These are phyloP conservation scores for Tolypocladium tropicale DNA, from an alignment of 2,329 filamentous ascomycete species.

Conservation along the genomic window DNA sequence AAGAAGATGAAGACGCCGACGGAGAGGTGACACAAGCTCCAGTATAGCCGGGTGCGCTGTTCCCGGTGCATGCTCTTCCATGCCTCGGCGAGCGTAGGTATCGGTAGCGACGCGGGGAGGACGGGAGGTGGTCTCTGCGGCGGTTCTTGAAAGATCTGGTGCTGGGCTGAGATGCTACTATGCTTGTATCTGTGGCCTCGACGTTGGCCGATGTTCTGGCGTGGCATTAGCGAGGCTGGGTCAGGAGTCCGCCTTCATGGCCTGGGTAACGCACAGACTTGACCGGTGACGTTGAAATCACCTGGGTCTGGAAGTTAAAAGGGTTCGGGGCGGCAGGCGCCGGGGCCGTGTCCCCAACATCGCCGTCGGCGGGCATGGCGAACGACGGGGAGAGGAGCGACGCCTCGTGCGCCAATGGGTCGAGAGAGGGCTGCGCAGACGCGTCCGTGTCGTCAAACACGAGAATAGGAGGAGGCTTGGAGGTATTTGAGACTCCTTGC, in stretches of 20 bases:
- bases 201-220: slow-evolving; percentile 79
- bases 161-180: slow-evolving; percentile 75
- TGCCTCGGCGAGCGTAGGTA: slow-evolving; percentile 81
- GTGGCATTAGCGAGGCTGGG: background rate
- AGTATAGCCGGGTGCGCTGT: slow-evolving; percentile 72
- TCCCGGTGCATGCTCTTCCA: slow-evolving; percentile 83
- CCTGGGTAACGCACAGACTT: slow-evolving; percentile 53
- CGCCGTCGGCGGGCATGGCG: slow-evolving; percentile 7
- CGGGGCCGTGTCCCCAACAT: slow-evolving; percentile 4
- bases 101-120: slow-evolving; percentile 81
- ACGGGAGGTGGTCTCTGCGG: slow-evolving; percentile 76
- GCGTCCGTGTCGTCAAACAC: slow-evolving; percentile 12
- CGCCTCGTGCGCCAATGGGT: background rate
- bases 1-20: slow-evolving; percentile 80
- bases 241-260: too few species aligned
- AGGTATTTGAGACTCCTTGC: background rate
- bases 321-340: slow-evolving; percentile 44
- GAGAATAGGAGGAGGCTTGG: slow-evolving; percentile 5
- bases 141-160: slow-evolving; percentile 94
- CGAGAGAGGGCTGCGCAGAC: background rate
- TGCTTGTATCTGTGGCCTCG: slow-evolving; percentile 97
- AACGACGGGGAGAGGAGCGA: slow-evolving; percentile 6
- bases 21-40: slow-evolving; percentile 81
- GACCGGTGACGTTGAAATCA: slow-evolving; percentile 62
- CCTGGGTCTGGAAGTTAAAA: slow-evolving; percentile 89